Percentiles rank a stretch among this genome's conserved stretches.
Conservation (phyloP, 2,329 filamentous ascomycete genomes). For the Xylariaceae sp. region DNA sequence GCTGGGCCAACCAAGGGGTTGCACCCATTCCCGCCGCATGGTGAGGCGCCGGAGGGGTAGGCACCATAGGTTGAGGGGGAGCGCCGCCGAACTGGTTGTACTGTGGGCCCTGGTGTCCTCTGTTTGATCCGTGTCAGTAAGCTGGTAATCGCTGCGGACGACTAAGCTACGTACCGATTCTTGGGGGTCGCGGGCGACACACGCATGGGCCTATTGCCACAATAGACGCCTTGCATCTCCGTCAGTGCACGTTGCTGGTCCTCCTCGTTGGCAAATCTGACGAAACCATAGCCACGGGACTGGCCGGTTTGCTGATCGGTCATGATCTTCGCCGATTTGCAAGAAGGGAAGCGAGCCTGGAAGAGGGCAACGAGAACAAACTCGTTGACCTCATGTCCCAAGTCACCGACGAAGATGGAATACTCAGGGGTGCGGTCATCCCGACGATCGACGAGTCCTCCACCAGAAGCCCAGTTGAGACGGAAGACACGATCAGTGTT, state of each 20-base stretch:
- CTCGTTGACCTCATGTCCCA: constrained; percentile 97
- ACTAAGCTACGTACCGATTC: constrained; percentile 56
- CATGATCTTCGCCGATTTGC: constrained; percentile 99
- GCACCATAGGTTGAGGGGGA: constrained; percentile 34
- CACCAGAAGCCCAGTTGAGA: constrained; percentile 98
- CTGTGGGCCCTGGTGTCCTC: constrained; percentile 38
- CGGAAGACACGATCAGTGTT: constrained; percentile 96
- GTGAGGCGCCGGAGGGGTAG: constrained; percentile 37
- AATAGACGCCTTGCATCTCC: constrained; percentile 99
- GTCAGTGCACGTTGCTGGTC: constrained; percentile 93
- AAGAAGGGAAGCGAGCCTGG: constrained; percentile 91
- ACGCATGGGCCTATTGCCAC: constrained; percentile 96
- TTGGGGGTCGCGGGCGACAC: constrained; percentile 97
- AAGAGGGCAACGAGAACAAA: constrained; percentile 96
- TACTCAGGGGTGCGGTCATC: constrained; percentile 96
- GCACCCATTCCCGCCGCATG: constrained; percentile 35
- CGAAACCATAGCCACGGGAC: constrained; percentile 96
- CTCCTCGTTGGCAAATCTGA: constrained; percentile 90
- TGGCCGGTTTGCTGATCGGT: constrained; percentile 96
- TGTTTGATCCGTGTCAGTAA: constrained; percentile 15
- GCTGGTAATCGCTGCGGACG: neutral
- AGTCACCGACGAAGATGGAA: constrained; percentile 95
- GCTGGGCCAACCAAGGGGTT: constrained; percentile 35
- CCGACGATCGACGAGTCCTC: constrained; percentile 87
- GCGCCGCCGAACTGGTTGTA: constrained; percentile 31